These are phyloP conservation scores for Scutellaria baicalensis DNA, from an alignment of 257 asterid genomes.

Conservation along the genomic window DNA sequence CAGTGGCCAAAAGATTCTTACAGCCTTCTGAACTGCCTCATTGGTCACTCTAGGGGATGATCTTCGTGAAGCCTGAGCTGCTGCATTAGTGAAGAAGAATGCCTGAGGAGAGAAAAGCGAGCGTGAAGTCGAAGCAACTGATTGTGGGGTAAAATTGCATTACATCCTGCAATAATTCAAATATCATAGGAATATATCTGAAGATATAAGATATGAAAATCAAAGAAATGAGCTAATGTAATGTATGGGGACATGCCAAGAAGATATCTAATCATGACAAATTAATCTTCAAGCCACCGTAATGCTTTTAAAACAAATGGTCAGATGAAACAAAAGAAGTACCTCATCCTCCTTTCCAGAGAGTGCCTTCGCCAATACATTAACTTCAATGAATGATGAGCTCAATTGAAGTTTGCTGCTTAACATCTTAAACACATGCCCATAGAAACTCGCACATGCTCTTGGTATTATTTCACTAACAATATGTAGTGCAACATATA, in stretches of 20 bases:
- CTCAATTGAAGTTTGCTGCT: no score
- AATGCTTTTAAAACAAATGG: background rate
- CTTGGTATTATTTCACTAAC: no score
- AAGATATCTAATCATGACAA: background rate
- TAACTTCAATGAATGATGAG: constrained; percentile 36
- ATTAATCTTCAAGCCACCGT: background rate
- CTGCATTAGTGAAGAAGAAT: constrained; percentile 58
- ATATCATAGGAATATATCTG: background rate
- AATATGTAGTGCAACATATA: background rate
- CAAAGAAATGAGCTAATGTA: background rate
- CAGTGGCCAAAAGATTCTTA: constrained; percentile 24
- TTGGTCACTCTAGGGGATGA: constrained; percentile 67
- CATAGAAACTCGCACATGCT: background rate
- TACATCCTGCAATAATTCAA: background rate
- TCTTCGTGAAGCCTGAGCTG: constrained; percentile 73
- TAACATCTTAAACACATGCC: background rate
- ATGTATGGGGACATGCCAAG: background rate
- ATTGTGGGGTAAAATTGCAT: background rate
- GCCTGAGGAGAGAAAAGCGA: constrained; percentile 28
- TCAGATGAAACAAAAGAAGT: background rate
- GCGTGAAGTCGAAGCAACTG: background rate
- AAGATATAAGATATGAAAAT: background rate
- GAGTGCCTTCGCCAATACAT: constrained; percentile 69
- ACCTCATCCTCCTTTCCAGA: constrained; percentile 71
- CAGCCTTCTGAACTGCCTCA: constrained; percentile 82